These are phyloP conservation scores for Harrya chromipes DNA, from an alignment of 768 basidiomycete species.

Conservation along the genomic window DNA sequence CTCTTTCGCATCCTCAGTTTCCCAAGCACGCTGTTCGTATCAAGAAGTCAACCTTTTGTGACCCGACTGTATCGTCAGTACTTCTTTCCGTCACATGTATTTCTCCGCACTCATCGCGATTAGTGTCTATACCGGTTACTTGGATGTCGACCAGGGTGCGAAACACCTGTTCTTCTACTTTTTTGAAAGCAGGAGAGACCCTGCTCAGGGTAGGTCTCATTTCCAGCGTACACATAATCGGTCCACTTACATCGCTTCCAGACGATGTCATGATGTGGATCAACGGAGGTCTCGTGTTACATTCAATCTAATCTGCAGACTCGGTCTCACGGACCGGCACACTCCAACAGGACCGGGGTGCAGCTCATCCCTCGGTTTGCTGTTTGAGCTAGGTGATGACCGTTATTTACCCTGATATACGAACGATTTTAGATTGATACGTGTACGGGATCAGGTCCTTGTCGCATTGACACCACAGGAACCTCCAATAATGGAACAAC, in stretches of 20 bases:
- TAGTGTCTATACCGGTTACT: conserved; percentile 47
- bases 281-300: conserved; percentile 50
- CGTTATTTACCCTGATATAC: not conserved
- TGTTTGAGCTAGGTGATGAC: conserved; percentile 52
- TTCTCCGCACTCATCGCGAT: not conserved
- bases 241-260: conserved; percentile 4
- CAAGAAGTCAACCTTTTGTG: conserved; percentile 61
- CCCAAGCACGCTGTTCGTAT: conserved; percentile 54
- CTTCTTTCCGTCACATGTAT: not conserved
- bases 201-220: conserved; percentile 32
- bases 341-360: conserved; percentile 51
- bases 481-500: conserved; percentile 55
- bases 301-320: not conserved
- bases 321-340: not conserved
- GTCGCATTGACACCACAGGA: conserved; percentile 55
- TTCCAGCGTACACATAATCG: not conserved
- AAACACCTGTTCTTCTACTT: conserved; percentile 59
- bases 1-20: conserved; percentile 47
- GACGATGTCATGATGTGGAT: conserved; percentile 75
- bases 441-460: conserved; percentile 44
- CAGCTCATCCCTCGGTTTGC: conserved; percentile 50
- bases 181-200: conserved; percentile 52
- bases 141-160: conserved; percentile 47
- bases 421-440: conserved; percentile 28
- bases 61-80: conserved; percentile 48